A percentile compares a stretch with the other conserved stretches of the same genome.
Evolutionary conservation across 179 eudicot genomes (phyloP).

Genomic region (Spinacia oleracea): DNA sequence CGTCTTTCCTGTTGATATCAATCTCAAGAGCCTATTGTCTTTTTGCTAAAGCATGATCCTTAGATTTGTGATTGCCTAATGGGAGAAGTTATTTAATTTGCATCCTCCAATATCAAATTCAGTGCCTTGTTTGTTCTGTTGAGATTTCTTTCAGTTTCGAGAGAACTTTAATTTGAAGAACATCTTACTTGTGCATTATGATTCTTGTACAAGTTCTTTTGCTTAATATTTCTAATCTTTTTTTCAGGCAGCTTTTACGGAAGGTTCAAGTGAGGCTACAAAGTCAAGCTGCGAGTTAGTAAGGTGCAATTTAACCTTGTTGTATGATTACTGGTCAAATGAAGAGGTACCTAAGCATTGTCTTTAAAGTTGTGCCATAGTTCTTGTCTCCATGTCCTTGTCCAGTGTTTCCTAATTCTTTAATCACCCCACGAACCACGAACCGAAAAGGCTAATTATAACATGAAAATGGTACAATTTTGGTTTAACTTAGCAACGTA

Average conservation of each 20-base stretch:
- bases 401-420: too few species aligned
- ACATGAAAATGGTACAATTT: too few species aligned
- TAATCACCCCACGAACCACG: too few species aligned
- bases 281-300: constrained; percentile 47
- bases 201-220: not conserved
- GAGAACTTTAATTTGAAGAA: not conserved
- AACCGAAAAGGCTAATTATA: too few species aligned
- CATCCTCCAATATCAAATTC: not conserved
- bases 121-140: not conserved
- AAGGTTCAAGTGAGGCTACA: constrained; percentile 33
- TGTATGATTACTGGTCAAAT: constrained; percentile 67
- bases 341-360: constrained; percentile 49
- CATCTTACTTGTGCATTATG: not conserved
- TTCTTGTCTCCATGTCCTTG: not conserved
- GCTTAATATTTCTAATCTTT: not conserved
- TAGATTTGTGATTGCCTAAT: not conserved
- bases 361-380: not conserved
- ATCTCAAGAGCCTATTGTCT: not conserved
- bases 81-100: not conserved
- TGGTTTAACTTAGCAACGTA: too few species aligned
- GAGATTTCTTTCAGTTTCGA: not conserved
- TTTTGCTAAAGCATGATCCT: not conserved
- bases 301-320: constrained; percentile 62
- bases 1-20: not conserved
- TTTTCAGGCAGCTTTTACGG: constrained; percentile 53